phyloP scores from a whole-genome alignment of 345 rosid genomes.

The Jatropha curcas region DNA sequence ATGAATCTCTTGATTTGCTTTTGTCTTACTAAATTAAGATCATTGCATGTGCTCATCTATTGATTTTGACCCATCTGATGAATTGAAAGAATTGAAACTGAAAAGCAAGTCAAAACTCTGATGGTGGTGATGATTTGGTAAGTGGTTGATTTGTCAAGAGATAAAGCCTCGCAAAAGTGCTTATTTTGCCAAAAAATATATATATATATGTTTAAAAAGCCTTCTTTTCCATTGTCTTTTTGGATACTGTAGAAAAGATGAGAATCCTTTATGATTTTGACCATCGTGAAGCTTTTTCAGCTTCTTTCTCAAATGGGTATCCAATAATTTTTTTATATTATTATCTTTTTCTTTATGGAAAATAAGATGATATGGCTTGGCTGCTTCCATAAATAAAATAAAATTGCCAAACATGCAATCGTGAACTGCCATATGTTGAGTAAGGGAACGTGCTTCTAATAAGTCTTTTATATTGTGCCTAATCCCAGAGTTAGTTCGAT shows the following conservation, averaged over 20 bases:
- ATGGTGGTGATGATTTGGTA: slow-evolving; percentile 25
- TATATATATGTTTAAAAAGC: slow-evolving; percentile 91
- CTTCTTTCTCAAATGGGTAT: slow-evolving; percentile 86
- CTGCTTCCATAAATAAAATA: slow-evolving; percentile 25
- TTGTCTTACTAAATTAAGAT: too few species aligned
- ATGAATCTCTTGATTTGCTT: too few species aligned
- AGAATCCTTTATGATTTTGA: slow-evolving; percentile 35
- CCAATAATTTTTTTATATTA: slow-evolving; percentile 91
- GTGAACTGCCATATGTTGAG: too few species aligned
- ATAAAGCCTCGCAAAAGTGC: slow-evolving; percentile 78
- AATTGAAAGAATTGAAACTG: slow-evolving; percentile 43
- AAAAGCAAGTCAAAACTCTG: slow-evolving; percentile 42
- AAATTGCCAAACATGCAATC: too few species aligned
- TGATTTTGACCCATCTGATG: slow-evolving; percentile 48
- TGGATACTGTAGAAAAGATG: slow-evolving; percentile 26
- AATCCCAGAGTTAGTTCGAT: too few species aligned
- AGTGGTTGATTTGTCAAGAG: slow-evolving; percentile 46
- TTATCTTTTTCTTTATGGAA: slow-evolving; percentile 92
- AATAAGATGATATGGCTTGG: slow-evolving; percentile 95
- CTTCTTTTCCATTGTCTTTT: slow-evolving; percentile 81
- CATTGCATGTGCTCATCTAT: too few species aligned
- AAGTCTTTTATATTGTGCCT: too few species aligned
- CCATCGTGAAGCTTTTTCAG: slow-evolving; percentile 53
- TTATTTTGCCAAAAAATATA: slow-evolving; percentile 72
- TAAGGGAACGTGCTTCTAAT: too few species aligned